Percentiles rank a stretch among this genome's conserved stretches.
These are phyloP conservation scores for Mycena crocata DNA, from an alignment of 768 basidiomycete species.

Conservation along the genomic window DNA sequence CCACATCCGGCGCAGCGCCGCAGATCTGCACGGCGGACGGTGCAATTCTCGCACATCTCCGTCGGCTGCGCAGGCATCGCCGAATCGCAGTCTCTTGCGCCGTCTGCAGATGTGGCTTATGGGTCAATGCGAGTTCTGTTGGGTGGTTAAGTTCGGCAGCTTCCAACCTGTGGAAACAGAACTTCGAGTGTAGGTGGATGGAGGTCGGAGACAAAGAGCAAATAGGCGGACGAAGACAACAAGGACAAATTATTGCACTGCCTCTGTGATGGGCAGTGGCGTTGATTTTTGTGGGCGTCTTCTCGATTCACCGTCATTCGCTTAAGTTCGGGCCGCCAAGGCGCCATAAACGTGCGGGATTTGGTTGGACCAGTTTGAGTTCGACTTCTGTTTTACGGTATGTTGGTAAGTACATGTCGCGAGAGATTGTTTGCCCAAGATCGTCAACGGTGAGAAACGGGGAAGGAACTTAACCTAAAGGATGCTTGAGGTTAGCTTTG, in stretches of 20 bases:
- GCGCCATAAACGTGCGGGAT: no score
- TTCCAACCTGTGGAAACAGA: background rate
- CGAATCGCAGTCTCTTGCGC: no score
- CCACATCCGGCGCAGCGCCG: slow-evolving; percentile 18
- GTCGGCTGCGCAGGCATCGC: slow-evolving; percentile 20
- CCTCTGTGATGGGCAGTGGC: background rate
- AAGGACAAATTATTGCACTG: background rate
- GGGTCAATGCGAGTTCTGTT: background rate
- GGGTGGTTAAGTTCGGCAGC: background rate
- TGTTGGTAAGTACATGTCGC: no score
- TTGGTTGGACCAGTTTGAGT: no score
- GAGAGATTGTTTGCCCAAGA: no score
- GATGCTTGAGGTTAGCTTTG: no score
- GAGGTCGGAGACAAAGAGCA: background rate
- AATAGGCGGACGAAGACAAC: background rate
- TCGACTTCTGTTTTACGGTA: no score
- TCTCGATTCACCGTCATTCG: no score
- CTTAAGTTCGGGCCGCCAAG: no score
- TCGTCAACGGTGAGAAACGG: no score
- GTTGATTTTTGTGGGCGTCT: background rate
- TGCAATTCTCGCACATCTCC: slow-evolving; percentile 18
- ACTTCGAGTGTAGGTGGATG: background rate
- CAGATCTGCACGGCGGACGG: slow-evolving; percentile 11
- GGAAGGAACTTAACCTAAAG: no score
- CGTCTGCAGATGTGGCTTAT: background rate